Percentiles rank a stretch among this genome's conserved stretches.
phyloP scores from a whole-genome alignment of 2,329 filamentous ascomycete species.

The Allantophomopsis cytisporea region DNA sequence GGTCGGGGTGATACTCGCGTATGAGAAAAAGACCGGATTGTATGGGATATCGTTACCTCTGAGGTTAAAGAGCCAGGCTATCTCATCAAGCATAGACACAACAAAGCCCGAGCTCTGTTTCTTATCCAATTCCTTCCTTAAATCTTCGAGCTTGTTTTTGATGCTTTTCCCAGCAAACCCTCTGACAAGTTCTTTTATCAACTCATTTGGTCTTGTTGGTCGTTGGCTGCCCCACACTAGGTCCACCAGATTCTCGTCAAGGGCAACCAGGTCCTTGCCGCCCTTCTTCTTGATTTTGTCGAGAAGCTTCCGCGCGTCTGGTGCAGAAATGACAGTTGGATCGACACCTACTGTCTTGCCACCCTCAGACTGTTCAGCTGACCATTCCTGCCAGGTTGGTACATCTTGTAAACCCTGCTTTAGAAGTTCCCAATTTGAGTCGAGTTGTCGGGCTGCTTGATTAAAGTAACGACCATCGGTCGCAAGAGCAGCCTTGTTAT shows the following conservation, averaged over 20 bases:
- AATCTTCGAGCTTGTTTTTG: conserved; percentile 67
- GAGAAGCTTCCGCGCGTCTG: conserved; percentile 59
- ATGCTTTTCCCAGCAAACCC: conserved; percentile 75
- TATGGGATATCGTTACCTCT: conserved; percentile 91
- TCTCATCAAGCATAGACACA: conserved; percentile 88
- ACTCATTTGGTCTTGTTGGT: conserved; percentile 62
- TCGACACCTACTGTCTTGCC: conserved; percentile 88
- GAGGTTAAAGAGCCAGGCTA: conserved; percentile 97
- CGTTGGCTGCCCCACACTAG: conserved; percentile 68
- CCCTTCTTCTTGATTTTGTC: conserved; percentile 82
- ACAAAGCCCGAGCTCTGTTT: conserved; percentile 80
- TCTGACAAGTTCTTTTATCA: conserved; percentile 56
- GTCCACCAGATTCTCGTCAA: conserved; percentile 81
- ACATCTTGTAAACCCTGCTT: conserved; percentile 92
- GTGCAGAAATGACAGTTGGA: conserved; percentile 68
- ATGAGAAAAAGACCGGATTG: conserved; percentile 98
- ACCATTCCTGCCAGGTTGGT: conserved; percentile 96
- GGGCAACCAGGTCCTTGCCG: conserved; percentile 59
- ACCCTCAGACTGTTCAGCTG: conserved; percentile 69
- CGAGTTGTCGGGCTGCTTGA: conserved; percentile 82
- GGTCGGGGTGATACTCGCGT: conserved; percentile 71
- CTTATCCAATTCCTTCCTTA: conserved; percentile 85
- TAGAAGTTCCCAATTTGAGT: conserved; percentile 78
- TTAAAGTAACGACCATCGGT: conserved; percentile 98
- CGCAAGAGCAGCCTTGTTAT: conserved; percentile 75